phyloP scores from a whole-genome alignment of 1,139 yeast species.

The Yamadazyma triangularis region DNA sequence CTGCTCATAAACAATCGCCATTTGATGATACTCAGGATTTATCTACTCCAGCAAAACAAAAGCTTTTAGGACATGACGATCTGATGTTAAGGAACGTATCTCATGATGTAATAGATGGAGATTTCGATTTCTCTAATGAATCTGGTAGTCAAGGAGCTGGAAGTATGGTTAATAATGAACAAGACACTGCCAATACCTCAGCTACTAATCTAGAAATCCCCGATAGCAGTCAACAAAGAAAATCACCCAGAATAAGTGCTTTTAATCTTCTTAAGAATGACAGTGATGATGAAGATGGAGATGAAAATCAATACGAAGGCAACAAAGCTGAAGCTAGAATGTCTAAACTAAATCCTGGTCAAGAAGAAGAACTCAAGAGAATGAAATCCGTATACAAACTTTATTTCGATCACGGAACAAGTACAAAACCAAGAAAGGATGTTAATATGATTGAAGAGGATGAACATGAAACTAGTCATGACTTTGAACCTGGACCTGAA shows the following conservation, averaged over 20 bases:
- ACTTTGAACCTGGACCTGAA: constrained; percentile 21
- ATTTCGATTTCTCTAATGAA: constrained; percentile 24
- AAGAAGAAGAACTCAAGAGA: constrained; percentile 65
- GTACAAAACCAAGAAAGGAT: constrained; percentile 24
- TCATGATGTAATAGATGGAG: constrained; percentile 17
- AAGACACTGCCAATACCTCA: constrained; percentile 14
- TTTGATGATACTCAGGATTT: too few relatives aligned
- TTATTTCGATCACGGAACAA: constrained; percentile 61
- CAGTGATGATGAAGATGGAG: constrained; percentile 33
- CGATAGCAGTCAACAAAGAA: constrained; percentile 5
- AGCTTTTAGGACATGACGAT: too few relatives aligned
- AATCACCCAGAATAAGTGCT: constrained; percentile 36
- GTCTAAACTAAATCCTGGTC: constrained; percentile 40
- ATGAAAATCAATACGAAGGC: constrained; percentile 15
- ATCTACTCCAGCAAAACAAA: too few relatives aligned
- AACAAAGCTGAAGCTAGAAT: too few relatives aligned
- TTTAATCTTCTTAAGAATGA: constrained; percentile 38
- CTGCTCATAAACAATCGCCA: too few relatives aligned
- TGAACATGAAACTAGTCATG: constrained; percentile 10
- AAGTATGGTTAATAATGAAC: constrained; percentile 11
- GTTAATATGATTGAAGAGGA: too few relatives aligned
- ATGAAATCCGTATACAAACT: constrained; percentile 77
- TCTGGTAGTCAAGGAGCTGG: constrained; percentile 14
- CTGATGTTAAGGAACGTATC: too few relatives aligned
- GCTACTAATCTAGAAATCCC: constrained; percentile 11